These are phyloP conservation scores for apple (Malus domestica) DNA, from an alignment of 306 rosid species.

Conservation along the genomic window DNA sequence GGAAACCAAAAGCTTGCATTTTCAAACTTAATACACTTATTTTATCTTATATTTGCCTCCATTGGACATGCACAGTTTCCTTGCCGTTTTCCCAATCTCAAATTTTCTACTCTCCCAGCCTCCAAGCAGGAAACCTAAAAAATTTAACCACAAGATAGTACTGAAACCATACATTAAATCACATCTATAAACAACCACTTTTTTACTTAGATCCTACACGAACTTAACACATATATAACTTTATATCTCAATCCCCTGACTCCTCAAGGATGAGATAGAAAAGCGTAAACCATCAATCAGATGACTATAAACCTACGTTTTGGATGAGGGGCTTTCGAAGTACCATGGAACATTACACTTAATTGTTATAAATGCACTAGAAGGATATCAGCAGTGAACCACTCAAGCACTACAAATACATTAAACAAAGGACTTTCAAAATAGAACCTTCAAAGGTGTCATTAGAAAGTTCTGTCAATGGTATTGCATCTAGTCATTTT, in stretches of 20 bases:
- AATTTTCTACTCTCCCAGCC: background rate
- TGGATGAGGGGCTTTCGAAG: background rate
- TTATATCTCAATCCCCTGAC: background rate
- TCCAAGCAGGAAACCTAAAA: background rate
- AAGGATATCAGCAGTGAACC: background rate
- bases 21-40: background rate
- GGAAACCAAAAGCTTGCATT: background rate
- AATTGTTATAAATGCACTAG: background rate
- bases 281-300: background rate
- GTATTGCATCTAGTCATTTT: background rate
- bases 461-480: background rate
- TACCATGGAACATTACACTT: background rate
- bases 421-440: background rate
- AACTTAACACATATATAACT: background rate
- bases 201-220: background rate
- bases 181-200: background rate
- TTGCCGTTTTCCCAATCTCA: background rate
- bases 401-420: background rate
- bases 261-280: background rate
- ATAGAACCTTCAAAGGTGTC: background rate
- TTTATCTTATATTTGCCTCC: background rate
- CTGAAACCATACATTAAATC: background rate
- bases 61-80: background rate
- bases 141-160: background rate
- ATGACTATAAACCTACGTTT: background rate